These are phyloP conservation scores for Chytriomyces sp. DNA, from an alignment of 192 early-diverging fungal genomes.

Conservation along the genomic window DNA sequence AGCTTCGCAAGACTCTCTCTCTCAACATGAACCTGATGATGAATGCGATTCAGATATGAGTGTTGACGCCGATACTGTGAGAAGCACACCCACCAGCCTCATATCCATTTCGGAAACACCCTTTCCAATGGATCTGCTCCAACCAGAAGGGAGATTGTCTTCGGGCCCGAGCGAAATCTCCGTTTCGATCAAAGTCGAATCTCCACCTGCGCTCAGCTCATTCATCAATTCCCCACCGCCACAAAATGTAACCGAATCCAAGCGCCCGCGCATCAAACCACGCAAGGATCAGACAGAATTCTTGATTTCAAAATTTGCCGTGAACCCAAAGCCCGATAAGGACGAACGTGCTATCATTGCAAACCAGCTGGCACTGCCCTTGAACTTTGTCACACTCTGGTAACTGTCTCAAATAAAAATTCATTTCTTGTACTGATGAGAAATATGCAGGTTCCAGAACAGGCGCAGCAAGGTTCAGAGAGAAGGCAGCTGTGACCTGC, in stretches of 20 bases:
- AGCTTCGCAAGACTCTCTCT: no score
- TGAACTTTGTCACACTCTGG: slow-evolving; percentile 22
- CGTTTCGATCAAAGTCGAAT: background rate
- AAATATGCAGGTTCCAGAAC: slow-evolving; percentile 4
- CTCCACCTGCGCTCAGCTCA: background rate
- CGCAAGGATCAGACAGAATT: slow-evolving; percentile 10
- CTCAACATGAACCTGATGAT: background rate
- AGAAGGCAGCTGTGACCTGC: background rate
- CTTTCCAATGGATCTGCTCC: no score
- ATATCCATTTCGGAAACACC: no score
- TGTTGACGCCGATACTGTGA: no score
- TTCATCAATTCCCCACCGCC: background rate
- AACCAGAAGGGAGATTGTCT: no score
- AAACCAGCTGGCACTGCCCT: background rate
- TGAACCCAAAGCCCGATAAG: background rate
- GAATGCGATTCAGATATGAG: background rate
- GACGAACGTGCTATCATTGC: background rate
- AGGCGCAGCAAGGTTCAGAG: background rate
- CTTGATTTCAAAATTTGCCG: background rate
- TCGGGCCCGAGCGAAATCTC: no score
- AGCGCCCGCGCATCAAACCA: slow-evolving; percentile 9
- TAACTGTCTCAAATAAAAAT: background rate
- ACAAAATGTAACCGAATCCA: background rate
- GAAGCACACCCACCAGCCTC: no score
- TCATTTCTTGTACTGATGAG: background rate